Percentiles rank a stretch among this genome's conserved stretches.
Evolutionary conservation across 306 rosid genomes (phyloP).

Genomic region (Arachis stenosperma): DNA sequence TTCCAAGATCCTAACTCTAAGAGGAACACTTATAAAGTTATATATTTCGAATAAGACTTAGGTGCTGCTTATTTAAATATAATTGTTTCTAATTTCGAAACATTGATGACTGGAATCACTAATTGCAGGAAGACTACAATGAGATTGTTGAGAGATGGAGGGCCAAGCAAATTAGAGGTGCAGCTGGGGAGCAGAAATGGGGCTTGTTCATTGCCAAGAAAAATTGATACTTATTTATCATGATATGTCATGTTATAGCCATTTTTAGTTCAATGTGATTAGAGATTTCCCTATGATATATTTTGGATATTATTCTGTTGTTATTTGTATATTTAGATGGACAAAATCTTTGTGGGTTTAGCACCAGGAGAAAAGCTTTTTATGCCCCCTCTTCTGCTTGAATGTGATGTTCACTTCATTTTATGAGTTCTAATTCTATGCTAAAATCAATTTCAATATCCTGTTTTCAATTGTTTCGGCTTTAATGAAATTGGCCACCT

Average conservation of each 20-base stretch:
- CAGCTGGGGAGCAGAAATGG: constrained; percentile 70
- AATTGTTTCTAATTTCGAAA: constrained; percentile 8
- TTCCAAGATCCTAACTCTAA: too few relatives aligned
- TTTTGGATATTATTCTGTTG: constrained; percentile 18
- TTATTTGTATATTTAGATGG: not conserved
- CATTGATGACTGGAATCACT: constrained; percentile 16
- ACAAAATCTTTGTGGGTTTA: not conserved
- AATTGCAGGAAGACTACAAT: constrained; percentile 58
- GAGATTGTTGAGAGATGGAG: constrained; percentile 64
- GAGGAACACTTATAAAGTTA: too few relatives aligned
- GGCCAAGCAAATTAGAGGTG: constrained; percentile 61
- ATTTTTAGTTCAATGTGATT: constrained; percentile 5
- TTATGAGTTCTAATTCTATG: not conserved
- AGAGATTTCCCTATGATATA: constrained; percentile 4
- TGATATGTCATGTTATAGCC: constrained; percentile 10
- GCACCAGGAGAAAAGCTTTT: constrained; percentile 16
- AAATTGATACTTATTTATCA: constrained; percentile 44
- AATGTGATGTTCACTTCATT: not conserved
- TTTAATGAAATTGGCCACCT: not conserved
- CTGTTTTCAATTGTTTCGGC: not conserved
- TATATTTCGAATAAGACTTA: not conserved
- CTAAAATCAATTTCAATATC: not conserved
- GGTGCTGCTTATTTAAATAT: not conserved
- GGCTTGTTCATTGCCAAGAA: constrained; percentile 77
- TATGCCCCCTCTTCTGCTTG: constrained; percentile 19